Percentiles rank a stretch among this genome's conserved stretches.
Evolutionary conservation across 108 stramenopile genomes (phyloP).

Genomic region (Mayamaea pseudoterrestris): DNA sequence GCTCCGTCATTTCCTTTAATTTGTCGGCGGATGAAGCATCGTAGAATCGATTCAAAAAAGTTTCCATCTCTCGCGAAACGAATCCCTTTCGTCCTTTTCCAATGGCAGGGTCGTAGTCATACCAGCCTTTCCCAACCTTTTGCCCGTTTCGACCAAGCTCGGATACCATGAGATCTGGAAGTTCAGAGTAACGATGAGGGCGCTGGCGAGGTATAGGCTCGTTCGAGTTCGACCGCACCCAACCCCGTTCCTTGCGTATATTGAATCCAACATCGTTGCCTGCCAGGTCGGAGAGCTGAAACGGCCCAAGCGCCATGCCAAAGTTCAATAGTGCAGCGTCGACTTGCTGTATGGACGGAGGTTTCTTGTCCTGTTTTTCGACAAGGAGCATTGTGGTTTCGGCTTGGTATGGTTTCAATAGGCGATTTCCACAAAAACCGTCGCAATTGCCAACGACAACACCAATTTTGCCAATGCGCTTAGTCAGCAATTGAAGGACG

Average conservation of each 20-base stretch:
- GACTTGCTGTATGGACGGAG: slow-evolving; percentile 45
- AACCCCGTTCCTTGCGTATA: slow-evolving; percentile 66
- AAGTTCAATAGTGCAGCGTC: slow-evolving; percentile 64
- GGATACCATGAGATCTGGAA: slow-evolving; percentile 81
- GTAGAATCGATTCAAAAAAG: slow-evolving; percentile 37
- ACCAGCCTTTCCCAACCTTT: slow-evolving; percentile 81
- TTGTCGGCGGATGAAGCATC: slow-evolving; percentile 10
- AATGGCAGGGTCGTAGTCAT: slow-evolving; percentile 64
- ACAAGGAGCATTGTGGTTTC: slow-evolving; percentile 61
- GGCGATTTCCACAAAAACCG: slow-evolving; percentile 96
- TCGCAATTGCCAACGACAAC: slow-evolving; percentile 95
- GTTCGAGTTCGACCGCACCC: slow-evolving; percentile 20
- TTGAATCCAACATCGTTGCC: slow-evolving; percentile 91
- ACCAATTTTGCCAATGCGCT: slow-evolving; percentile 81
- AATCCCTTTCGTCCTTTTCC: slow-evolving; percentile 74
- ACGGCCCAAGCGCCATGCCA: slow-evolving; percentile 79
- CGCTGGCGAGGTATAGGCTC: slow-evolving; percentile 23
- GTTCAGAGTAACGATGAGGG: slow-evolving; percentile 59
- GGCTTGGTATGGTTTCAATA: slow-evolving; percentile 76
- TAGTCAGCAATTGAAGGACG: slow-evolving; percentile 65
- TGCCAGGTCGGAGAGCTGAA: slow-evolving; percentile 87
- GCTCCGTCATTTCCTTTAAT: slow-evolving; percentile 21
- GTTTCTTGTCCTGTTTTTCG: slow-evolving; percentile 36
- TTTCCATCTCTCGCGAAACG: slow-evolving; percentile 64
- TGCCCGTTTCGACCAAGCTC: slow-evolving; percentile 83